A percentile compares a stretch with the other conserved stretches of the same genome.
Conservation (phyloP, 306 rosid genomes). For the Cucurbita moschata region DNA sequence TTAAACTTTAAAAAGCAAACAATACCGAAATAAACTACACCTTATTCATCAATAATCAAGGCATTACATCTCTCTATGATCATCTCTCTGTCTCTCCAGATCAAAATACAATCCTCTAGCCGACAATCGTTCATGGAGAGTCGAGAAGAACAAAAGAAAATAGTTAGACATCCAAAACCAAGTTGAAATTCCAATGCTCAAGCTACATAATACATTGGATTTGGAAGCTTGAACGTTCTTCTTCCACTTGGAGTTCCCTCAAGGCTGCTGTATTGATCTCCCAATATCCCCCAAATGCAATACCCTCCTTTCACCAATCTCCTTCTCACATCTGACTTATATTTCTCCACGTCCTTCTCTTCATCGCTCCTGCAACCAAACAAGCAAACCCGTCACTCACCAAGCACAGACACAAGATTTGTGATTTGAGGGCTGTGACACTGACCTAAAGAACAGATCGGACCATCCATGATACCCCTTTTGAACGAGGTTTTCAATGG, state of each 20-base stretch:
- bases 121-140: neutral
- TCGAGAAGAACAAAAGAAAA: neutral
- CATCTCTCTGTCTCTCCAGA: neutral
- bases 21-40: neutral
- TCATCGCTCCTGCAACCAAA: constrained; percentile 21
- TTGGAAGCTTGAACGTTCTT: constrained; percentile 36
- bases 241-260: constrained; percentile 21
- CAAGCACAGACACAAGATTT: neutral
- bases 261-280: constrained; percentile 32
- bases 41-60: neutral
- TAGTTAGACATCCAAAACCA: neutral
- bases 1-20: neutral
- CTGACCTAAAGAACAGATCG: constrained; percentile 34
- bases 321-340: constrained; percentile 28
- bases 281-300: constrained; percentile 28
- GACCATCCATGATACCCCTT: constrained; percentile 57
- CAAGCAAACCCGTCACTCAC: neutral
- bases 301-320: constrained; percentile 17
- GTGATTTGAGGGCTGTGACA: neutral
- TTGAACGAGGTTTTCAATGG: constrained; percentile 40
- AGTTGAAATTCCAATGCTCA: neutral
- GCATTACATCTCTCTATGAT: neutral
- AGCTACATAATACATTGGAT: constrained; percentile 31
- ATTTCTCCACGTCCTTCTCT: constrained; percentile 13
- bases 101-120: neutral